Evolutionary conservation across 192 early-diverging fungal genomes (phyloP).

Genomic region (Backusella macrospora): DNA sequence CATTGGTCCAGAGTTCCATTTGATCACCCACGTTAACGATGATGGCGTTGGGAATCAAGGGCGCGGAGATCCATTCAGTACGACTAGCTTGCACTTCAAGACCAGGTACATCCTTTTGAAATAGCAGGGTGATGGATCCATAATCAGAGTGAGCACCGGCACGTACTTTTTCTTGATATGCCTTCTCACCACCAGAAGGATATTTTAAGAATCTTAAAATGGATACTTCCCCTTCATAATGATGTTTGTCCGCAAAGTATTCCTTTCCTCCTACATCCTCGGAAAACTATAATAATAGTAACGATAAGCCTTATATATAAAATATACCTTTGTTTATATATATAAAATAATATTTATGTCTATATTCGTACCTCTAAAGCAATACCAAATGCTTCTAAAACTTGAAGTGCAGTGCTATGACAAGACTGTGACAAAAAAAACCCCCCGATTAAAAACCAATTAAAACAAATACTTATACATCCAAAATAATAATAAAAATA

Average conservation of each 20-base stretch:
- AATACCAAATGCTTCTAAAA: conserved; percentile 64
- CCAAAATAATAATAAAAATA: too few relatives aligned
- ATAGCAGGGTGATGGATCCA: conserved; percentile 67
- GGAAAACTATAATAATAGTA: conserved; percentile 42
- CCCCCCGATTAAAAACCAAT: too few relatives aligned
- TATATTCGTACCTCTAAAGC: conserved; percentile 56
- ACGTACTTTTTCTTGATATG: conserved; percentile 46
- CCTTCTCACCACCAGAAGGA: conserved; percentile 46
- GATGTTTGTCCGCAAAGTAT: conserved; percentile 54
- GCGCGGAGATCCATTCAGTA: conserved; percentile 60
- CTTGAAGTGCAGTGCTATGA: conserved; percentile 47
- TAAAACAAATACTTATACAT: too few relatives aligned
- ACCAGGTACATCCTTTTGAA: conserved; percentile 66
- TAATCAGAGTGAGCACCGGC: conserved; percentile 69
- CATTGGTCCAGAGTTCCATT: conserved; percentile 66
- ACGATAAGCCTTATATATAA: background rate
- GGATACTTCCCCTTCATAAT: conserved; percentile 50
- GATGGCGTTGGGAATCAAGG: conserved; percentile 54
- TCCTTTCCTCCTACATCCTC: conserved; percentile 52
- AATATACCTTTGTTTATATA: background rate
- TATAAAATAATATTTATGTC: conserved; percentile 33
- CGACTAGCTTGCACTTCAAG: conserved; percentile 54
- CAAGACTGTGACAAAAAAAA: conserved; percentile 41
- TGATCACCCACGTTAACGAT: conserved; percentile 68
- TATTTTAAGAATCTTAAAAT: conserved; percentile 66